phyloP scores from a whole-genome alignment of 257 asterid species.

The Primulina huaijiensis region DNA sequence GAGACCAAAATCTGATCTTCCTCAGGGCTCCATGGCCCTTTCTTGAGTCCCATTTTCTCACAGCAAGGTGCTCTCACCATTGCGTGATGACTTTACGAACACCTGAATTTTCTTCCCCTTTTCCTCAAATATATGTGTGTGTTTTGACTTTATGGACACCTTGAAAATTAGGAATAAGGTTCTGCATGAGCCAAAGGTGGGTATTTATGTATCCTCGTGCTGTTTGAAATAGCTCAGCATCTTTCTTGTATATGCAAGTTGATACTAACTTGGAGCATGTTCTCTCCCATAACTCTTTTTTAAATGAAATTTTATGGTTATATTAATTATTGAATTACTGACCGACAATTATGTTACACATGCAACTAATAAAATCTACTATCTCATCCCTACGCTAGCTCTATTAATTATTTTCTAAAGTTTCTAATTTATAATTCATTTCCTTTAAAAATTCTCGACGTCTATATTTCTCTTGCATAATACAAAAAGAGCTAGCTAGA shows the following conservation, averaged over 20 bases:
- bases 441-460: conserved; percentile 18
- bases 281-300: no score
- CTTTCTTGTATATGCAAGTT: conserved; percentile 6
- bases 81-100: background rate
- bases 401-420: no score
- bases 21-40: conserved; percentile 66
- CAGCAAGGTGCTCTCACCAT: conserved; percentile 90
- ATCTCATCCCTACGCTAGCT: no score
- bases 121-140: background rate
- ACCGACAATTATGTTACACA: no score
- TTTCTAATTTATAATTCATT: no score
- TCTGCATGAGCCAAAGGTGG: conserved; percentile 29
- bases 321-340: no score
- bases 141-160: no score
- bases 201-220: conserved; percentile 41
- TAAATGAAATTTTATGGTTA: no score
- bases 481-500: background rate
- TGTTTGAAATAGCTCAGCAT: conserved; percentile 26
- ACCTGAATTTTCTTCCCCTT: background rate
- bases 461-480: background rate
- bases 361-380: no score
- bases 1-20: conserved; percentile 56
- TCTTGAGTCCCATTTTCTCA: conserved; percentile 62
- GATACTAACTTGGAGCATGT: background rate
- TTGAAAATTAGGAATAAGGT: conserved; percentile 3